A percentile compares a stretch with the other conserved stretches of the same genome.
Conservation (phyloP, 768 basidiomycete genomes). For the Collybia nuda region DNA sequence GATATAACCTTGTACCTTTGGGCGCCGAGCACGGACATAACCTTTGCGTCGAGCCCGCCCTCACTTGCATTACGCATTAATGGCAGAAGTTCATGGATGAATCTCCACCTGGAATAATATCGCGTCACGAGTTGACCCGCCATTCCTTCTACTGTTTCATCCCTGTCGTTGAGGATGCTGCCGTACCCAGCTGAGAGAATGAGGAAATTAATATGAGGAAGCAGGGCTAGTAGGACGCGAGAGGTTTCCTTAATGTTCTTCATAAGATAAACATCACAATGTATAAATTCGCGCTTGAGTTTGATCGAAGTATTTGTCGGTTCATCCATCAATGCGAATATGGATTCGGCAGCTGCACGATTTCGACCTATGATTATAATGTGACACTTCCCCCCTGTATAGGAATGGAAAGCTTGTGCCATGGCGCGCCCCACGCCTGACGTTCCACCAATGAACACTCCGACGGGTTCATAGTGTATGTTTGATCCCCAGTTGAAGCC, state of each 20-base stretch:
- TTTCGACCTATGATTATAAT: constrained; percentile 57
- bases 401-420: constrained; percentile 41
- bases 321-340: constrained; percentile 42
- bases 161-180: constrained; percentile 30
- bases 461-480: constrained; percentile 19
- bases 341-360: constrained; percentile 41
- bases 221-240: constrained; percentile 22
- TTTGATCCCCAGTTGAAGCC: too few species aligned
- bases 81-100: constrained; percentile 46
- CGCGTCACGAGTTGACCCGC: constrained; percentile 40
- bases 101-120: constrained; percentile 49
- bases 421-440: constrained; percentile 49
- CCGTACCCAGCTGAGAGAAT: constrained; percentile 45
- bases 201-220: constrained; percentile 53
- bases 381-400: constrained; percentile 48
- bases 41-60: constrained; percentile 48
- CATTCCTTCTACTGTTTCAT: constrained; percentile 44
- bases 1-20: constrained; percentile 33
- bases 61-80: constrained; percentile 41
- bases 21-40: constrained; percentile 42
- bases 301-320: constrained; percentile 15
- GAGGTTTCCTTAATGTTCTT: constrained; percentile 40
- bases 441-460: constrained; percentile 46
- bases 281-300: constrained; percentile 42
- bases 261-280: constrained; percentile 52